phyloP scores from a whole-genome alignment of 2,329 filamentous ascomycete species.

The Talaromyces sp. region DNA sequence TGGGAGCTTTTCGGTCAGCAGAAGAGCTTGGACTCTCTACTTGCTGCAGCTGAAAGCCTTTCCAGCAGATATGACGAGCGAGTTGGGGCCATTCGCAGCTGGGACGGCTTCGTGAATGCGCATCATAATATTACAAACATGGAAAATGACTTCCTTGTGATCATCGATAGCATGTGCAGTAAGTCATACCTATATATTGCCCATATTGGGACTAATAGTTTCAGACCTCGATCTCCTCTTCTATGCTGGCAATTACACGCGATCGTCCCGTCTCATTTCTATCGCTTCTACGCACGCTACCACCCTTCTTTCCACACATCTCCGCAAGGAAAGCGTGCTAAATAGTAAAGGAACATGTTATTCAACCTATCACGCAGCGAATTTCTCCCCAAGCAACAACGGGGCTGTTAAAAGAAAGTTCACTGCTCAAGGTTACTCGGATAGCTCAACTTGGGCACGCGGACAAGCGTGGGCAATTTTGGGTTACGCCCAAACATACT shows the following conservation, averaged over 20 bases:
- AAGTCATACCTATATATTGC: too few relatives aligned
- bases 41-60: conserved; percentile 18
- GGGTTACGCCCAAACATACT: conserved; percentile 36
- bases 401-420: too few relatives aligned
- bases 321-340: too few relatives aligned
- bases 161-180: conserved; percentile 36
- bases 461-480: conserved; percentile 23
- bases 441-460: conserved; percentile 19
- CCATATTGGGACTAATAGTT: too few relatives aligned
- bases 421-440: too few relatives aligned
- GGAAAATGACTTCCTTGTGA: conserved; percentile 31
- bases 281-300: too few relatives aligned
- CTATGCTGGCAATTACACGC: conserved; percentile 25
- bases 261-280: too few relatives aligned
- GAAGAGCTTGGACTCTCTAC: conserved; percentile 7
- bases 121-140: conserved; percentile 19
- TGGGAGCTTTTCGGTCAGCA: conserved; percentile 40
- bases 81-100: conserved; percentile 34
- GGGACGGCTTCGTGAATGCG: too few relatives aligned
- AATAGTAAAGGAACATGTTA: too few relatives aligned
- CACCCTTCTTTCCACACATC: too few relatives aligned
- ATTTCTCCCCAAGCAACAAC: too few relatives aligned
- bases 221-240: conserved; percentile 33
- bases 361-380: too few relatives aligned
- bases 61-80: conserved; percentile 31